Conservation (phyloP, 1,139 yeast genomes). For the Yamadazyma kanchanaburiensis region DNA sequence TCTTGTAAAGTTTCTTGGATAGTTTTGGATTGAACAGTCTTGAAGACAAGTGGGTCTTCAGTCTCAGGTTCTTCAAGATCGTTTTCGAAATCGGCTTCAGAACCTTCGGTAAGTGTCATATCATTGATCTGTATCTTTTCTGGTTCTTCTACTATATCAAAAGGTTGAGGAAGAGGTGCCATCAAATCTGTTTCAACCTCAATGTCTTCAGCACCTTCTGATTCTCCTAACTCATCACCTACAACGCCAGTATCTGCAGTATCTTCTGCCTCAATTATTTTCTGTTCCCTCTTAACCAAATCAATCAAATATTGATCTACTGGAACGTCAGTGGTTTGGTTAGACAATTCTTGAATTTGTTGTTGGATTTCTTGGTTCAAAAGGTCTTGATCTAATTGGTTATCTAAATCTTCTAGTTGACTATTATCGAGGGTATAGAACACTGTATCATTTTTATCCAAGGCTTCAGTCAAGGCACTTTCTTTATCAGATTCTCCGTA, state of each 20-base stretch:
- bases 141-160: slow-evolving; percentile 5
- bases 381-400: background rate
- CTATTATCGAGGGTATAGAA: slow-evolving; percentile 1
- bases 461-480: no score
- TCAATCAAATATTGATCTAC: slow-evolving; percentile 3
- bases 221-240: slow-evolving; percentile 5
- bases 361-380: slow-evolving; percentile 5
- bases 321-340: background rate
- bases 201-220: slow-evolving; percentile 1
- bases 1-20: slow-evolving; percentile 27
- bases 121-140: slow-evolving; percentile 9
- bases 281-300: slow-evolving; percentile 5
- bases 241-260: background rate
- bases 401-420: slow-evolving; percentile 1
- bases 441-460: no score
- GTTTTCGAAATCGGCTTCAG: slow-evolving; percentile 14
- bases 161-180: slow-evolving; percentile 12
- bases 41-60: slow-evolving; percentile 23
- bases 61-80: background rate
- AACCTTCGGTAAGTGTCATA: slow-evolving; percentile 25
- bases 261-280: background rate
- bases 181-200: slow-evolving; percentile 2
- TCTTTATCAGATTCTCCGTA: no score
- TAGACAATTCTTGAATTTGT: slow-evolving; percentile 8
- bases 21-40: slow-evolving; percentile 28